A percentile compares a stretch with the other conserved stretches of the same genome.
Conservation (phyloP, 805 yeast species). For the Barnettozyma vustinii region DNA sequence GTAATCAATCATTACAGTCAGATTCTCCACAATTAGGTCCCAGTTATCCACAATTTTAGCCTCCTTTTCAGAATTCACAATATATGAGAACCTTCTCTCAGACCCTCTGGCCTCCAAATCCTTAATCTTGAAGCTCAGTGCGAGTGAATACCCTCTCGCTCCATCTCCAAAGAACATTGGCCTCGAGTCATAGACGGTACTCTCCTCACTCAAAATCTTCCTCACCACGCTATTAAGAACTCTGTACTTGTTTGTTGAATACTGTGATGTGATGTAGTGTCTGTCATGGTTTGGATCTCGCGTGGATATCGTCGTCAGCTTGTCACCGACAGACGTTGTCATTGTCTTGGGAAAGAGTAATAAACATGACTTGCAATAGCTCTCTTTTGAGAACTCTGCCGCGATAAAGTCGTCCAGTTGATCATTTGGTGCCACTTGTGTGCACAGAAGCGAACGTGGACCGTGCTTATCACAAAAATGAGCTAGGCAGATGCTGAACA, state of each 20-base stretch:
- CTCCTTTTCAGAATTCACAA: conserved; percentile 53
- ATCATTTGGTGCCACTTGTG: conserved; percentile 37
- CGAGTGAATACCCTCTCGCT: conserved; percentile 52
- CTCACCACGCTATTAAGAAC: conserved; percentile 54
- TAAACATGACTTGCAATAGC: conserved; percentile 58
- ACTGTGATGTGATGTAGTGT: conserved; percentile 51
- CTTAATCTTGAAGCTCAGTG: conserved; percentile 53
- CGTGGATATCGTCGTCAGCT: conserved; percentile 30
- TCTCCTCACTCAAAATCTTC: conserved; percentile 63
- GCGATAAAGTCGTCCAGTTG: conserved; percentile 25
- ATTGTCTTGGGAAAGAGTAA: conserved; percentile 41
- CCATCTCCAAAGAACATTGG: conserved; percentile 65
- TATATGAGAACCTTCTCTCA: conserved; percentile 59
- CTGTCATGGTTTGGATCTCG: conserved; percentile 6
- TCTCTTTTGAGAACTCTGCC: conserved; percentile 37
- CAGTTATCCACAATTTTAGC: conserved; percentile 48
- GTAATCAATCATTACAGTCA: conserved; percentile 35
- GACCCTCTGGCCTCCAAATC: conserved; percentile 71
- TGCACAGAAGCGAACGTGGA: conserved; percentile 59
- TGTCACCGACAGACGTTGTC: conserved; percentile 12
- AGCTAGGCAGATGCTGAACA: conserved; percentile 48
- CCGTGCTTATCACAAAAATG: conserved; percentile 82
- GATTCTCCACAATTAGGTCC: conserved; percentile 41
- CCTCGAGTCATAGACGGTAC: conserved; percentile 49
- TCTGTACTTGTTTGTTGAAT: conserved; percentile 50